Conservation (phyloP, 2,329 filamentous ascomycete species). For the Corynespora cassiicola region DNA sequence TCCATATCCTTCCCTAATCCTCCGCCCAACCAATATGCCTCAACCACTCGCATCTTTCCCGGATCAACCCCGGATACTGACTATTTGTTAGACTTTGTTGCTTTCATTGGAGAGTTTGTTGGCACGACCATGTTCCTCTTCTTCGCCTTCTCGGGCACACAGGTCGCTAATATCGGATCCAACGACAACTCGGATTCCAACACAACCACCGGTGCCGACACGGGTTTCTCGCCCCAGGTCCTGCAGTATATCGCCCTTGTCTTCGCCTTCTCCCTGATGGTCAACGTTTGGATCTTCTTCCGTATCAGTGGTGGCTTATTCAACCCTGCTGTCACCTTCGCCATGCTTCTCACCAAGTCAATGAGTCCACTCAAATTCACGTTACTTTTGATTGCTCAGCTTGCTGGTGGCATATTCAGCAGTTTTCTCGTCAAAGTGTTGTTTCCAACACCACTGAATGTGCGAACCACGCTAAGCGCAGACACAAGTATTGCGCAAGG, state of each 20-base stretch:
- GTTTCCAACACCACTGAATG: slow-evolving; percentile 54
- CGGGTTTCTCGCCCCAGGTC: slow-evolving; percentile 53
- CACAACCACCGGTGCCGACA: slow-evolving; percentile 53
- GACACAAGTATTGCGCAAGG: slow-evolving; percentile 52
- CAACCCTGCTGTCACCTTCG: slow-evolving; percentile 41
- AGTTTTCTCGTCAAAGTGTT: slow-evolving; percentile 53
- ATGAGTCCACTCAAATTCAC: slow-evolving; percentile 50
- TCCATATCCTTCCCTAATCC: background rate
- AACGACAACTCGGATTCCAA: slow-evolving; percentile 37
- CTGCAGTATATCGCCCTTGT: slow-evolving; percentile 46
- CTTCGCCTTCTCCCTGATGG: slow-evolving; percentile 46
- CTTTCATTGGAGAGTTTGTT: slow-evolving; percentile 56
- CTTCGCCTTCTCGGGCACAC: slow-evolving; percentile 53
- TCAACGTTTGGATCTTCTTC: slow-evolving; percentile 50
- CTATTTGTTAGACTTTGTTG: slow-evolving; percentile 43
- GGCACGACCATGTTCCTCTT: slow-evolving; percentile 55
- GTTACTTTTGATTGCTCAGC: slow-evolving; percentile 53
- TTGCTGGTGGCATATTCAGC: slow-evolving; percentile 53
- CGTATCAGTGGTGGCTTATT: slow-evolving; percentile 42
- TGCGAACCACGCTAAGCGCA: slow-evolving; percentile 51
- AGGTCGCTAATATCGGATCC: slow-evolving; percentile 57
- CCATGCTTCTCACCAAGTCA: slow-evolving; percentile 46
- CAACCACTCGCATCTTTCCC: background rate
- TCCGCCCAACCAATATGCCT: background rate
- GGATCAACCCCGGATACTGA: slow-evolving; percentile 49